These are phyloP conservation scores for Chlamydomonas sp. DNA, from an alignment of 139 green algal genomes.

Conservation along the genomic window DNA sequence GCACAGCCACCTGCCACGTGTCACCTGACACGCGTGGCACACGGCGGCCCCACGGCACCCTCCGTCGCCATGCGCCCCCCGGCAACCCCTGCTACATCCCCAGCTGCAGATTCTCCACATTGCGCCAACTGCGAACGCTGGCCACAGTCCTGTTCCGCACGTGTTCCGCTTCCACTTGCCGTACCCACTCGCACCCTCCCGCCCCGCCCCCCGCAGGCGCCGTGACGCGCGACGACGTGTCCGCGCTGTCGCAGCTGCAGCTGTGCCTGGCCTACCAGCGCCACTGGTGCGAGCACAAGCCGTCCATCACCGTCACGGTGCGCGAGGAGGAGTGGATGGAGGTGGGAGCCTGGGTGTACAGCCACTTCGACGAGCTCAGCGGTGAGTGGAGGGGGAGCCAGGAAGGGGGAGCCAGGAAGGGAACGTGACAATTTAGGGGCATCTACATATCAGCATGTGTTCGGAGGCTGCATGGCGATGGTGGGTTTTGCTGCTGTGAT, in stretches of 20 bases:
- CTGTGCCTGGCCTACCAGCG: conserved; percentile 58
- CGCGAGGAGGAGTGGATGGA: conserved; percentile 57
- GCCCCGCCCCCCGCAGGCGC: conserved; percentile 1
- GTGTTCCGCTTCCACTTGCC: background rate
- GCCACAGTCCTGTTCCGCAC: no score
- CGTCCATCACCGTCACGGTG: conserved; percentile 54
- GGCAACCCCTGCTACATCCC: no score
- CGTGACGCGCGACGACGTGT: conserved; percentile 52
- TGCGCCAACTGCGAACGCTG: no score
- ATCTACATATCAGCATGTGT: no score
- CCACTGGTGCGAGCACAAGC: conserved; percentile 65
- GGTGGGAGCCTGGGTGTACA: conserved; percentile 62
- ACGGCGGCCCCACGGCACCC: no score
- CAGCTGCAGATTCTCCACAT: no score
- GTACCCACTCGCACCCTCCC: background rate
- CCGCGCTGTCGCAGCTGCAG: conserved; percentile 50
- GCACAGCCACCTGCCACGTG: background rate
- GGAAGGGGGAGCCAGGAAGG: background rate
- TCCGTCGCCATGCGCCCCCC: no score
- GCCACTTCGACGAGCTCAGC: conserved; percentile 56
- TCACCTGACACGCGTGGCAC: no score
- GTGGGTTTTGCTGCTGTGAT: no score
- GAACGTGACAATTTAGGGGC: background rate
- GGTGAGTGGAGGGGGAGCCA: conserved; percentile 18
- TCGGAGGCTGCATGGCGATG: no score